A percentile compares a stretch with the other conserved stretches of the same genome.
Conservation (phyloP, 768 basidiomycete species). For the Tulasnella sp. region DNA sequence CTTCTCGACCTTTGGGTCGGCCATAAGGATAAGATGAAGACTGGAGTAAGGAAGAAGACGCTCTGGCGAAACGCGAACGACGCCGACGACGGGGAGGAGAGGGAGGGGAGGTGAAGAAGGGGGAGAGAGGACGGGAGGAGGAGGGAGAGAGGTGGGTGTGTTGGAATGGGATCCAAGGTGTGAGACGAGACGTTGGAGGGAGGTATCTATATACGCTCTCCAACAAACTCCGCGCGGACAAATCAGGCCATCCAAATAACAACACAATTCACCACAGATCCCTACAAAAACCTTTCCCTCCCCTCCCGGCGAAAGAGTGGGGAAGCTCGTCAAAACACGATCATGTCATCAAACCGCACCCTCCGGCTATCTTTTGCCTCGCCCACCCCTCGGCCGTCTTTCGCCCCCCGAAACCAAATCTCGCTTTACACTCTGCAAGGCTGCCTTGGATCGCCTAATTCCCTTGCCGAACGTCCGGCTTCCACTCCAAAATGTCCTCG, state of each 20-base stretch:
- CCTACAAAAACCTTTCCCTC: neutral
- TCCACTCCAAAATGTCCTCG: neutral
- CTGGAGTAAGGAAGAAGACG: neutral
- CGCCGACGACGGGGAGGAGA: conserved; percentile 8
- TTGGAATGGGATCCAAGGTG: neutral
- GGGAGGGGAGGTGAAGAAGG: conserved; percentile 7
- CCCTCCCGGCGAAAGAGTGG: neutral
- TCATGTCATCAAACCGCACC: neutral
- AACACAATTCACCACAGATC: neutral
- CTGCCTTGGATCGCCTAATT: neutral
- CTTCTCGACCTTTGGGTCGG: conserved; percentile 14
- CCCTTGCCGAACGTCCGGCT: neutral
- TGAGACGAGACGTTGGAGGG: neutral
- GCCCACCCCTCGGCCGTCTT: neutral
- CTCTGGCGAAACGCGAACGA: conserved; percentile 4
- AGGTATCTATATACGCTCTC: neutral
- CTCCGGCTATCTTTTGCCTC: neutral
- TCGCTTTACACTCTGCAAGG: neutral
- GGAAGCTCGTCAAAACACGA: neutral
- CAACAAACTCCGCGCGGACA: neutral
- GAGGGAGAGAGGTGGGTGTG: conserved; percentile 3
- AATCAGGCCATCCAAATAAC: neutral
- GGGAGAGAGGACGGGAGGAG: conserved; percentile 4
- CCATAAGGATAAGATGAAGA: neutral
- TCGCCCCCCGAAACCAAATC: neutral